Evolutionary conservation across 2,329 filamentous ascomycete genomes (phyloP).

Genomic region (Cytospora piceicola): DNA sequence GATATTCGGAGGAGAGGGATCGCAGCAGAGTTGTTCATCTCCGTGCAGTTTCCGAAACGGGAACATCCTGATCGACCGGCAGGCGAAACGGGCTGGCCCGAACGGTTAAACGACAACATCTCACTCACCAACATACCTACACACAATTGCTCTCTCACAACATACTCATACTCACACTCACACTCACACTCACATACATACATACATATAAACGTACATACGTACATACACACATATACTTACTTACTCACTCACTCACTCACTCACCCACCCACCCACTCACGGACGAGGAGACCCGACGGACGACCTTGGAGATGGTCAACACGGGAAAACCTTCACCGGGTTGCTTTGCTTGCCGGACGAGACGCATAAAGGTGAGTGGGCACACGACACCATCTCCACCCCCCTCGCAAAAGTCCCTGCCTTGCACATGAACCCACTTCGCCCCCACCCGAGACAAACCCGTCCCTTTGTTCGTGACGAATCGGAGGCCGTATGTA

Average conservation of each 20-base stretch:
- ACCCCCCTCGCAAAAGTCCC: neutral
- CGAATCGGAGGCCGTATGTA: neutral
- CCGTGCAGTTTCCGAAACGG: neutral
- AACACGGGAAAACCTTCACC: constrained; percentile 31
- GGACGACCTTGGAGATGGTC: constrained; percentile 23
- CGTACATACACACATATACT: neutral
- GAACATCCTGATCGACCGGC: constrained; percentile 9
- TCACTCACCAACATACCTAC: neutral
- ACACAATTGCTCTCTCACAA: neutral
- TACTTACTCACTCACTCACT: too few species aligned
- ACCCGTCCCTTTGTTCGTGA: neutral
- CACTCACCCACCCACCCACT: neutral
- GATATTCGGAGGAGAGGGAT: neutral
- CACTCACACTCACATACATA: neutral
- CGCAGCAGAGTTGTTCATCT: neutral
- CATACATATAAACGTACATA: neutral
- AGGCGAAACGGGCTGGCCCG: constrained; percentile 21
- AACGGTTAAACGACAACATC: constrained; percentile 5
- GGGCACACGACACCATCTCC: neutral
- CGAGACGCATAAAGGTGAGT: constrained; percentile 30
- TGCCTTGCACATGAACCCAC: neutral
- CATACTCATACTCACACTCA: neutral
- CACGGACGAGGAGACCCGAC: neutral
- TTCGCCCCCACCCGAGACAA: neutral
- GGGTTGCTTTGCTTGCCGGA: constrained; percentile 30